Evolutionary conservation across 2,329 filamentous ascomycete species (phyloP), one percentile per base, ranked within the genome.

Genomic region (Thelonectria discophora): DNA sequence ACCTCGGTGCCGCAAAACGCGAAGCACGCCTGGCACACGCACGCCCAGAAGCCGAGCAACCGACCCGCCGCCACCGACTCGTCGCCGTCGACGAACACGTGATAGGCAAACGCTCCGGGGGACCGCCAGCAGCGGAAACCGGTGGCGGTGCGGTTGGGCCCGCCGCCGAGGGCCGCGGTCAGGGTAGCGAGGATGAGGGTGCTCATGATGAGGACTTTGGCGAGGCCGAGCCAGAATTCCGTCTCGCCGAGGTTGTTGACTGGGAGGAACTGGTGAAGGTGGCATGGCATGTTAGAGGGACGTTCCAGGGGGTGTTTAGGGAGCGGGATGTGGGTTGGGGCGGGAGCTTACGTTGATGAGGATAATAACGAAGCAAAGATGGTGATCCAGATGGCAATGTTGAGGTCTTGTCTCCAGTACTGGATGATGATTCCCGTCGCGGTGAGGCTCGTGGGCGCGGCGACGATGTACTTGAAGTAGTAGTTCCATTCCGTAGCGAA

Each of bases 401-500:
- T 80, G 15, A 80, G 60, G 27, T 78, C 69, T 0, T 73, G 74
- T 15, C 71, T 62, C 78, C 78, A 80, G 34, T 74, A 78, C 34
- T 76, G 72, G 2, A 80, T 67, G 9, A 80, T 66, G 4, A 79
- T 68, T 1, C 76, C 77, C 5, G 76, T 73, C 3, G 77, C 78
- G 0, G 77, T 79, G 39, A 80, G 53, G 47, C 80, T 78, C 50
- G 76, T 78, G 0, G 78, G 74, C 5, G 75, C 65, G 11, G 76
- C 75, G 15, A 80, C 74, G 27, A 73, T 73, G 43, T 79, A 80
- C 59, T 80, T 81, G 65, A 82, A 78, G 60, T 78, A 81, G 70
- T 84, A 83, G 59, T 80, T 80, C 79, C 80, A 81, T 3, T 76
- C 80, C 2, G 79, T 79, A 11, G 78, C 79, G 52, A 79, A 81